Base-by-base conservation (phyloP, 1,284 basidiomycete genomes). In the Cronartium quercuum region DNA sequence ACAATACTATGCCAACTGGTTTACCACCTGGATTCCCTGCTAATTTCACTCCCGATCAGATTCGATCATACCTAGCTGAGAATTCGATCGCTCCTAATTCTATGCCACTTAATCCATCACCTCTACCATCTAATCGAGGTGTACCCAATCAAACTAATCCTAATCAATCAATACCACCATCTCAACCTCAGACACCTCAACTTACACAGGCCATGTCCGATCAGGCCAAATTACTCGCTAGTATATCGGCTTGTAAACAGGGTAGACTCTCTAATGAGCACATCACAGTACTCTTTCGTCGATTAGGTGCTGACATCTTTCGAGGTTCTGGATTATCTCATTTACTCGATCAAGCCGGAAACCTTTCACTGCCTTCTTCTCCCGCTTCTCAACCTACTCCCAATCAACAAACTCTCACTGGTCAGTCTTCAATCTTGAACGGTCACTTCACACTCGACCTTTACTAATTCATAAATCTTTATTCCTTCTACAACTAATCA, bases 291-390 rank as follows among this genome's bases (percentile, higher is more conserved):
- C 63, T 73, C 9, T 73, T 57, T 60, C 63, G 55, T 37, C 63
- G 65, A 41, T 13, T 73, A n/a, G 70, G 70, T 40, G 42, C 70
- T 60, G 70, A 66, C 21, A 15, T 66, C n/a, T 73, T 73, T 73
- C 63, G 51, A 57, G n/a, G 21, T 18, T 21, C 55, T 35, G 63
- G 63, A 3, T 63, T 73, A n/a, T 62, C 38, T 66, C 35, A 73
- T 58, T 40, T 65, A 18, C 58, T 73, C 44, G 70, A 73, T 41
- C 2, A 35, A 15, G 63, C 70, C 1, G 63, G 70, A 35, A 64
- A 73, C 44, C 55, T 73, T 29, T 51, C 58, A 6, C 55, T 66
- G 13, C n/a, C n/a, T n/a, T 55, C 70, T 47, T 63, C 42, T n/a
- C 37, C 18, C 44, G 35, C 18, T 38, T 12, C 21, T 21, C 70